Evolutionary conservation across 2,329 filamentous ascomycete species (phyloP).

Genomic region (Neofusicoccum cordaticola): DNA sequence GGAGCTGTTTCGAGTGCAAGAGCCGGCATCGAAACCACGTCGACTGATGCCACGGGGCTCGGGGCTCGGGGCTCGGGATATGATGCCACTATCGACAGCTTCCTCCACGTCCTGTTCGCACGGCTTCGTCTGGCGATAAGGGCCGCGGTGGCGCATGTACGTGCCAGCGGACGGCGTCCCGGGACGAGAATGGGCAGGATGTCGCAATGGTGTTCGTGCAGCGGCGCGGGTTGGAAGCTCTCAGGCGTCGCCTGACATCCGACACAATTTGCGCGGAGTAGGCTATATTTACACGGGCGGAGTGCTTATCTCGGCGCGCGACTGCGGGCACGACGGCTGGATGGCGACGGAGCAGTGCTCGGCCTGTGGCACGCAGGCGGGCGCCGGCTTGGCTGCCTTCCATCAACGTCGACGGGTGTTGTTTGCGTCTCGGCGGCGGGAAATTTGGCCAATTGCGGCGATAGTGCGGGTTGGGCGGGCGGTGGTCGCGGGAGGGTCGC

Average conservation of each 20-base stretch:
- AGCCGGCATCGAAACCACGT: neutral
- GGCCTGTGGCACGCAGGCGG: neutral
- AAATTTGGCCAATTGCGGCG: conserved; percentile 14
- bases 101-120: neutral
- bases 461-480: neutral
- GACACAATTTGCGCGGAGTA: neutral
- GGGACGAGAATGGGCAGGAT: neutral
- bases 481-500: neutral
- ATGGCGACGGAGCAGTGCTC: neutral
- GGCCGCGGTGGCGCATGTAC: neutral
- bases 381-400: neutral
- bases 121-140: neutral
- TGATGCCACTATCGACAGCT: neutral
- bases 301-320: neutral
- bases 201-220: neutral
- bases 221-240: neutral
- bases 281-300: conserved; percentile 10
- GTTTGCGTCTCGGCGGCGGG: conserved; percentile 3
- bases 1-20: neutral
- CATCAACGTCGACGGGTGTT: neutral
- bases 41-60: neutral
- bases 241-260: neutral
- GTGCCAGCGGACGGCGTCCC: neutral
- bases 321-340: neutral
- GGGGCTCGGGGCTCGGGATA: neutral